Conservation (phyloP, 441 rosid species). For the Jatropha podagrica region DNA sequence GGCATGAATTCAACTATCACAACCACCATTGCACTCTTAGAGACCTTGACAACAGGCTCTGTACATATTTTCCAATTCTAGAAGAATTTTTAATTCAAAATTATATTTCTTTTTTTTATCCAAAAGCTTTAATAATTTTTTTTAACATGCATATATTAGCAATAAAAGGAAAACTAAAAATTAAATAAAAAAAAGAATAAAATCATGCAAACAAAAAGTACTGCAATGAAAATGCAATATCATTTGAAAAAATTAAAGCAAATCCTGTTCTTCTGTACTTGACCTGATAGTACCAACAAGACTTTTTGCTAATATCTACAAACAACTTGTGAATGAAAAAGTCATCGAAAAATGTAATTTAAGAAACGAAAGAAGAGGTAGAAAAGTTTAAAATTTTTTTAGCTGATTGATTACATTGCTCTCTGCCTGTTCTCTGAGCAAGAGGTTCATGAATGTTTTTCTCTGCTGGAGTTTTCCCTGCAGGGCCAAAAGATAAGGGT, state of each 20-base stretch:
- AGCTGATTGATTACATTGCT: constrained; percentile 45
- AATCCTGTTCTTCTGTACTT: constrained; percentile 77
- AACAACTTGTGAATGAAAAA: constrained; percentile 16
- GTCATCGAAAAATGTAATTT: not conserved
- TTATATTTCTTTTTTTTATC: too few relatives aligned
- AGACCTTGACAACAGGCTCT: not conserved
- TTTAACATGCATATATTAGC: too few relatives aligned
- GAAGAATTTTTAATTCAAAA: too few relatives aligned
- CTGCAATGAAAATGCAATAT: constrained; percentile 47
- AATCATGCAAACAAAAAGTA: constrained; percentile 27
- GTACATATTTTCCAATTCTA: not conserved
- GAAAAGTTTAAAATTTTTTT: not conserved
- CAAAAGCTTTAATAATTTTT: too few relatives aligned
- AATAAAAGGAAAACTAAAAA: too few relatives aligned
- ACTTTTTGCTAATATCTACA: constrained; percentile 77
- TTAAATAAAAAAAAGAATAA: constrained; percentile 1
- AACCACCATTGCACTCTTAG: not conserved
- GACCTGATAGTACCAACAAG: constrained; percentile 88
- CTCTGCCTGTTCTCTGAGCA: constrained; percentile 88
- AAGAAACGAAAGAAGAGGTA: not conserved
- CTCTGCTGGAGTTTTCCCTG: constrained; percentile 91
- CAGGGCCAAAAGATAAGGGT: constrained; percentile 17
- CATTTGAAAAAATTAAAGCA: constrained; percentile 42
- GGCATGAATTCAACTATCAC: not conserved
- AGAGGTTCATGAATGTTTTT: constrained; percentile 88